Base-by-base conservation (phyloP, 2,329 filamentous ascomycete species). In the Ophiostoma himal-ulmi region DNA sequence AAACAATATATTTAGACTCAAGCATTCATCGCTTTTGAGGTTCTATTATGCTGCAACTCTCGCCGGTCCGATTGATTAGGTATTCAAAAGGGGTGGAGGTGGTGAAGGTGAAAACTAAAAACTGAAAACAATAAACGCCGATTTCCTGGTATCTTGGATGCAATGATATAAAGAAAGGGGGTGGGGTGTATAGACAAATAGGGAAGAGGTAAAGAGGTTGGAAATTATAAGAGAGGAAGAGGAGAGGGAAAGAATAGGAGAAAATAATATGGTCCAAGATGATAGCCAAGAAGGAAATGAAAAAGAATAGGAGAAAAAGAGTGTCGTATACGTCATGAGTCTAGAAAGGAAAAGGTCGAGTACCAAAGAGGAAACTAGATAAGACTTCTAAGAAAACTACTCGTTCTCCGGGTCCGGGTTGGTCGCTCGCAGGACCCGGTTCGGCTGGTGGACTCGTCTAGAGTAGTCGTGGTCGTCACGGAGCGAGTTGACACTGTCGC, bases 401-500 rank as follows among this genome's bases (percentile, higher is more conserved):
- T 70, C 68, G 17, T 62, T 52, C 17, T 78, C 78, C 0, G 85
- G 85, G 74, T 89, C 87, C 3, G 88, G 87, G 75, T 90, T 90
- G 39, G 82, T 87, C 10, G 87, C 86, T 73, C 87, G 82, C n/a
- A 90, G 80, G 8, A 89, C 85, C 75, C 84, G 81, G 6, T 73
- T 71, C 11, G 84, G 82, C 62, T 83, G 80, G 68, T 84, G 84
- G 17, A 89, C 86, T 74, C 83, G 81, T 73, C 88, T 81, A 54
- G 87, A 89, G 75, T 90, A 90, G 74, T 90, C 88, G 71, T 88
- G 86, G 72, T 89, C 86, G 75, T 90, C 88, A 70, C 85, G 85
- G 5, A 90, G 78, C 1, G 87, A 89, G 74, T 86, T 86, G 75
- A 90, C 79, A 76, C 87, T 89, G 76, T 89, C 87, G 72, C 84